Evolutionary conservation across 1,139 yeast genomes (phyloP).

Genomic region (Yamadazyma friedrichii): DNA sequence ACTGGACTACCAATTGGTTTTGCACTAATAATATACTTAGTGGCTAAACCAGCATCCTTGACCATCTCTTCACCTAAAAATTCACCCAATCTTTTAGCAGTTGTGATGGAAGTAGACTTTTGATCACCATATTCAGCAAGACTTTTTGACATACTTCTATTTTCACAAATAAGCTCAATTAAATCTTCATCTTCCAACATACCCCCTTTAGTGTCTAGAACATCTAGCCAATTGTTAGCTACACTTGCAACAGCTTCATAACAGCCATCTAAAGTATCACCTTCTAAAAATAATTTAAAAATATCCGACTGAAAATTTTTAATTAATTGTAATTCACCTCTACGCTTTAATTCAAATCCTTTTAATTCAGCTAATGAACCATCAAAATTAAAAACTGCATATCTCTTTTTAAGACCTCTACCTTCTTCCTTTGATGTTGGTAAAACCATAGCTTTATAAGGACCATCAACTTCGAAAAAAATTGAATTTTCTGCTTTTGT

Average conservation of each 20-base stretch:
- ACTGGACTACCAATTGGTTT: constrained; percentile 87
- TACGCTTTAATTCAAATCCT: constrained; percentile 94
- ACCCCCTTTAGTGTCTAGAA: constrained; percentile 80
- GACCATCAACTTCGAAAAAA: constrained; percentile 98
- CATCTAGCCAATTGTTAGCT: constrained; percentile 96
- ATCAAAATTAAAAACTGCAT: constrained; percentile 95
- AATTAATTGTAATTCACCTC: constrained; percentile 93
- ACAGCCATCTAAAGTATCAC: constrained; percentile 73
- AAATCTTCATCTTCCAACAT: constrained; percentile 93
- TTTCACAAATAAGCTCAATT: constrained; percentile 92
- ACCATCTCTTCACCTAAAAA: constrained; percentile 98
- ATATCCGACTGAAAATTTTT: constrained; percentile 95
- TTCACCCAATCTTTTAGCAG: constrained; percentile 90
- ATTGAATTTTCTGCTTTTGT: constrained; percentile 89
- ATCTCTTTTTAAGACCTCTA: constrained; percentile 91
- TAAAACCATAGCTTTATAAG: constrained; percentile 93
- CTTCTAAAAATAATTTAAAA: constrained; percentile 87
- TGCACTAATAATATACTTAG: constrained; percentile 88
- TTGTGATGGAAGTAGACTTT: constrained; percentile 93
- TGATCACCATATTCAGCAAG: constrained; percentile 86
- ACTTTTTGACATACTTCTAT: constrained; percentile 92
- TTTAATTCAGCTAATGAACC: constrained; percentile 93
- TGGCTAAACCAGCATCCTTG: constrained; percentile 93
- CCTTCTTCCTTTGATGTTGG: constrained; percentile 99
- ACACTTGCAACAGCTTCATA: constrained; percentile 88